Evolutionary conservation across 2,329 filamentous ascomycete genomes (phyloP), one percentile per base, ranked within the genome.

Genomic region (Blumeria hordei): DNA sequence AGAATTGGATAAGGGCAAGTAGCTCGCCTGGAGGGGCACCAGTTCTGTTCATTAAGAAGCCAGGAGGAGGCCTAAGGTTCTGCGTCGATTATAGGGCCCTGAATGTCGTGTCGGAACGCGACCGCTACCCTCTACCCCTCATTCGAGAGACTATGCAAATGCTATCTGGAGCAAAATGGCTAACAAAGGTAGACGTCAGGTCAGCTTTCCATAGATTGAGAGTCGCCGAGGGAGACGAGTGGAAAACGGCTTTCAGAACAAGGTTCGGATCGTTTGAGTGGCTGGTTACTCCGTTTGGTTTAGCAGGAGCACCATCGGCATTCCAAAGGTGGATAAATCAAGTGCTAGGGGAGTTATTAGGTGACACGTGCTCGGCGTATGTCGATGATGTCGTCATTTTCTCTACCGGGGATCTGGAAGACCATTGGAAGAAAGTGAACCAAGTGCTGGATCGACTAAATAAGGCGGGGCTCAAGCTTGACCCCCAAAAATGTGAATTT

Each of bases 1-100:
- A 49, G 12, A 49, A 49, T 3, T 49, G 44, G 44, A 49, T 49
- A 12, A 6, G 16, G n/a, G 12, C 44, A n/a, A 49, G 44, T 6
- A 49, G 44, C 44, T 49, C 44, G 8, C 11, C 44, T 18, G 16
- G 16, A 33, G 45, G 45, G 12, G 45, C 45, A 21, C 45, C 45
- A 10, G 21, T 49, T 2, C 12, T 49, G 7, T 49, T 49, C 14
- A 14, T 49, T 12, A 49, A 49, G 21, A 33, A 49, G 32, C 21
- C 21, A 2, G 45, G 3, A 44, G 49, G 49, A 5, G 49, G 55
- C 6, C 55, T 56, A 6, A 9, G 37, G 8, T 53, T 56, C 14
- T 56, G 55, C 32, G 11, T 51, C 9, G 53, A 57, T 16, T 53
- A 57, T 18, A 9, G 55, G 16, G 45, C n/a, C 10, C 37, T 57